Evolutionary conservation across 2,329 filamentous ascomycete species (phyloP), one percentile per base, ranked within the genome.

Genomic region (Fusarium sulawesiense): DNA sequence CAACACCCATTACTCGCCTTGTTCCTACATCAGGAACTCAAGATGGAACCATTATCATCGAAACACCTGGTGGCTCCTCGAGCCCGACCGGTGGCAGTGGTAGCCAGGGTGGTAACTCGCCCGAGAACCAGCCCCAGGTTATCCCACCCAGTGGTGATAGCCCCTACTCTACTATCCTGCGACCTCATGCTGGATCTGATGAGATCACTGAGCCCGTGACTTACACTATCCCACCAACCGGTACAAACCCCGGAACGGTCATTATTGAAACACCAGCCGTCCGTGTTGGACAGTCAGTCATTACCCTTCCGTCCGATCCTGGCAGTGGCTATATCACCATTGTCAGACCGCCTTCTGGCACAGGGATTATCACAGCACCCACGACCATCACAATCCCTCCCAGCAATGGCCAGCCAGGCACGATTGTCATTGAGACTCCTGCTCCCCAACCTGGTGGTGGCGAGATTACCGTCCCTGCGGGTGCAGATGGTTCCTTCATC

Each of bases 231-330:
- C 45, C 53, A 4, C 65, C 66, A 23, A 29, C 44, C 12, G 66
- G 66, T 16, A 62, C 51, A 11, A 48, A 56, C 9, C 48, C 56
- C 11, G 66, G 66, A 44, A 70, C 61, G 9, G 30, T 70, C 7
- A 66, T 70, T 16, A 70, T 70, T 30, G 66, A 70, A 29, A 70
- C 66, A 3, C 66, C 66, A 9, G 48, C 34, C 20, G 51, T 69
- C 18, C 56, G 56, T 7, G 51, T 30, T 41, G 61, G 60, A 16
- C 66, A 69, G n/a, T 59, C 50, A 41, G 37, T 37, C 4, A 46
- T 70, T 32, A 70, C 68, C 13, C 68, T 70, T n/a, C 68, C 68
- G 6, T 54, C 68, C 4, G 68, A 71, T 16, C 68, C 68, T n/a
- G 51, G 57, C 12, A 70, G 68, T 10, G 59, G 59, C 7, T 70